phyloP scores from a whole-genome alignment of 371 early-diverging fungal genomes.

The Syncephalastrum sp. region DNA sequence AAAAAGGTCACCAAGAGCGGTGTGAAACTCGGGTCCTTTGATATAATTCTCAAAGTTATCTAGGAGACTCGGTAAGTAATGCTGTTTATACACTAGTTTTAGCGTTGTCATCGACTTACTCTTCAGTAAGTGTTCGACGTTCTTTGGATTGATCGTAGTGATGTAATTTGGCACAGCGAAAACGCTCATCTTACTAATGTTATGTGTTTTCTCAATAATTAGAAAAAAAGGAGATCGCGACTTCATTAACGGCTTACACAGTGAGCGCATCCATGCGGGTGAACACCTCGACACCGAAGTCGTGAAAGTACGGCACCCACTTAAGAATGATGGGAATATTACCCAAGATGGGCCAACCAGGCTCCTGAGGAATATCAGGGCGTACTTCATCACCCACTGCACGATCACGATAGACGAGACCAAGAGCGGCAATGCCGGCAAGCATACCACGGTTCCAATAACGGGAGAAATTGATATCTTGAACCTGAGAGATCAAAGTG shows the following conservation, averaged over 20 bases:
- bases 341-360: constrained; percentile 16
- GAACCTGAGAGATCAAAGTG: too few species aligned
- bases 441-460: constrained; percentile 3
- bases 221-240: not conserved
- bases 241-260: constrained; percentile 8
- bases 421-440: constrained; percentile 4
- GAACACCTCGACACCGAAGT: constrained; percentile 1
- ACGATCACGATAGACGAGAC: constrained; percentile 9
- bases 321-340: constrained; percentile 9
- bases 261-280: constrained; percentile 11
- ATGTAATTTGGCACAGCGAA: constrained; percentile 33
- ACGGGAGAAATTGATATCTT: not conserved
- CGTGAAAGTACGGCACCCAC: constrained; percentile 7
- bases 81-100: not conserved
- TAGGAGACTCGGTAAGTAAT: constrained; percentile 7
- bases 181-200: constrained; percentile 10
- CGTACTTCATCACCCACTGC: constrained; percentile 7
- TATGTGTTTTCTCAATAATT: not conserved
- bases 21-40: constrained; percentile 38
- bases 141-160: constrained; percentile 39
- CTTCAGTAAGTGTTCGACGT: constrained; percentile 38
- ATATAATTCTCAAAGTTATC: constrained; percentile 46
- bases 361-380: constrained; percentile 4
- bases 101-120: constrained; percentile 9
- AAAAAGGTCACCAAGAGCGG: constrained; percentile 24